phyloP scores from a whole-genome alignment of 1,139 yeast species.

The Magnusiomyces ingens region DNA sequence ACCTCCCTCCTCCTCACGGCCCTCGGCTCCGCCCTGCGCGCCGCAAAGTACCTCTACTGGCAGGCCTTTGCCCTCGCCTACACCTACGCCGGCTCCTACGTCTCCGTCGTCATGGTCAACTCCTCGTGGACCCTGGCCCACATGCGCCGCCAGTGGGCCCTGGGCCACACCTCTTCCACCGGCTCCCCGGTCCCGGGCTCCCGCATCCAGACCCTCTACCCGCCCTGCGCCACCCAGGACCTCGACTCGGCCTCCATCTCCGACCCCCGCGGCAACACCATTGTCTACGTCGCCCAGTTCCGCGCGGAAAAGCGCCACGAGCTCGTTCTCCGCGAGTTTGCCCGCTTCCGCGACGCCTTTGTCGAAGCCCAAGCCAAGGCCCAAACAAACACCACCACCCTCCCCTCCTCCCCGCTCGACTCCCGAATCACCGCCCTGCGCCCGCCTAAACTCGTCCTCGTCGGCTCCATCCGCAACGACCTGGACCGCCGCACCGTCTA shows the following conservation, averaged over 20 bases:
- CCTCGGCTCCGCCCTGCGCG: conserved; percentile 15
- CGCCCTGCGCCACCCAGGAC: conserved; percentile 75
- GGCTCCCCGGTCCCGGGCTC: not conserved
- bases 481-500: conserved; percentile 59
- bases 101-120: conserved; percentile 64
- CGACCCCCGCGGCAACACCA: conserved; percentile 43
- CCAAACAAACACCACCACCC: conserved; percentile 15
- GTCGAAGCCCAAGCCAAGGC: conserved; percentile 15
- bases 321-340: conserved; percentile 58
- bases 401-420: no score
- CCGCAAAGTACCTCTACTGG: conserved; percentile 67
- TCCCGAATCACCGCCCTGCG: conserved; percentile 5
- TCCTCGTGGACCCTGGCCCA: conserved; percentile 90
- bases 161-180: conserved; percentile 27
- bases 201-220: conserved; percentile 53
- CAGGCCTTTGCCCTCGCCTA: conserved; percentile 50
- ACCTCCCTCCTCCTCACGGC: no score
- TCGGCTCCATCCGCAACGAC: conserved; percentile 77
- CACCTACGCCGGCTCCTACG: conserved; percentile 57
- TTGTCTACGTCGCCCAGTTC: conserved; percentile 85
- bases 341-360: conserved; percentile 37
- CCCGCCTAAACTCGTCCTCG: conserved; percentile 49
- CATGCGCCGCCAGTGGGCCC: conserved; percentile 54
- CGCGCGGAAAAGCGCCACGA: conserved; percentile 92
- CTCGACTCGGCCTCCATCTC: conserved; percentile 28